These are phyloP conservation scores for Populus euphratica DNA, from an alignment of 345 rosid species.

Conservation along the genomic window DNA sequence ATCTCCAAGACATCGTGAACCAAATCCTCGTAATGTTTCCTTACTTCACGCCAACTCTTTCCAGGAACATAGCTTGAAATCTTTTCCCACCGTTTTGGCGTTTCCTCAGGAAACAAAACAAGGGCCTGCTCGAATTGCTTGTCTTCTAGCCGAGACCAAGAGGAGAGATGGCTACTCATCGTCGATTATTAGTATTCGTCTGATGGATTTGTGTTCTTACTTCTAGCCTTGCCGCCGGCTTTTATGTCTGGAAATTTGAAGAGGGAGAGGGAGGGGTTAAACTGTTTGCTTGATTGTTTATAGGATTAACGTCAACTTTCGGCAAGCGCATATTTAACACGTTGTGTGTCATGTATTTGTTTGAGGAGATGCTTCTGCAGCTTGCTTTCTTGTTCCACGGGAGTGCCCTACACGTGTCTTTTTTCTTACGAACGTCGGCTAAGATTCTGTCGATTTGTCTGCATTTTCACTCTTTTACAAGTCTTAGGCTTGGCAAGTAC, in stretches of 20 bases:
- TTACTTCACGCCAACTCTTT: slow-evolving; percentile 15
- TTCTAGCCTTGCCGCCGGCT: too few species aligned
- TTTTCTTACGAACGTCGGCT: not conserved
- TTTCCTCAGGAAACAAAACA: slow-evolving; percentile 13
- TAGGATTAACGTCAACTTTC: too few species aligned
- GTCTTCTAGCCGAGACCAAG: slow-evolving; percentile 22
- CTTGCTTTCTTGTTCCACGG: too few species aligned
- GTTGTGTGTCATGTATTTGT: not conserved
- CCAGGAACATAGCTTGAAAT: slow-evolving; percentile 22
- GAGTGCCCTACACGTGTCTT: too few species aligned
- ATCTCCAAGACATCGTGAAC: slow-evolving; percentile 14
- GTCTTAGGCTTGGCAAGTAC: too few species aligned
- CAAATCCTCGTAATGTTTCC: slow-evolving; percentile 19
- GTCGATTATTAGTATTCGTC: too few species aligned
- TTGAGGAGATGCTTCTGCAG: not conserved
- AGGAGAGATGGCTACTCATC: slow-evolving; percentile 1
- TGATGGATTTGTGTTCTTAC: too few species aligned
- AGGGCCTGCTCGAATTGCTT: slow-evolving; percentile 30
- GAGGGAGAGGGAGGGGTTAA: too few species aligned
- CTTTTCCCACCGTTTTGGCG: slow-evolving; percentile 19
- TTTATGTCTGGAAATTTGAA: too few species aligned
- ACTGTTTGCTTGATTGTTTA: too few species aligned
- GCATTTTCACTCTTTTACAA: too few species aligned
- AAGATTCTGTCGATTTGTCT: too few species aligned
- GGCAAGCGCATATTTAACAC: not conserved